phyloP scores from a whole-genome alignment of 176 grass and related monocot genomes.

The Triticum monococcum region DNA sequence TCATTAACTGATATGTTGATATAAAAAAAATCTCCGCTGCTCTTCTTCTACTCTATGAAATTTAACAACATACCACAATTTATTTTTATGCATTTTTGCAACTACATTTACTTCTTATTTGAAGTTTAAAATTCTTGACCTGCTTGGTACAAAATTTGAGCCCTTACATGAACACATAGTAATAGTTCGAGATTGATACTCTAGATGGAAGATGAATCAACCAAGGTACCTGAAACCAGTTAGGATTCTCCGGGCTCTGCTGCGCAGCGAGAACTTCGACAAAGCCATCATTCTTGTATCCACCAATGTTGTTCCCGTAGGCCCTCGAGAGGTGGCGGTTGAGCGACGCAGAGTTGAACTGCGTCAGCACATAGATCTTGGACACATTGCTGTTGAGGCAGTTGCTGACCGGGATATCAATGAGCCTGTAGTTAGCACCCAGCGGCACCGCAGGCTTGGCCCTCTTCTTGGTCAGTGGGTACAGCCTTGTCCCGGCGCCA shows the following conservation, averaged over 20 bases:
- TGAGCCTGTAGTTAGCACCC: slow-evolving; percentile 92
- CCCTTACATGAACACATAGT: neutral
- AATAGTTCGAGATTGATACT: neutral
- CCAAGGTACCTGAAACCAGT: slow-evolving; percentile 93
- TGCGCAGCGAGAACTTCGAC: slow-evolving; percentile 97
- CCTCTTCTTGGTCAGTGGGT: slow-evolving; percentile 95
- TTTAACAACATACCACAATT: neutral
- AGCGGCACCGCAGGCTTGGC: slow-evolving; percentile 92
- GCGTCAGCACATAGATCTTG: slow-evolving; percentile 94
- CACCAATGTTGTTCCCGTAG: slow-evolving; percentile 83
- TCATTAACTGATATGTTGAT: neutral
- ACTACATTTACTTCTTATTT: neutral
- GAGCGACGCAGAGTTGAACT: slow-evolving; percentile 92
- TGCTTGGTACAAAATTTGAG: neutral
- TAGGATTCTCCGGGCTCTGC: slow-evolving; percentile 95
- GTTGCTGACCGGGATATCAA: slow-evolving; percentile 97
- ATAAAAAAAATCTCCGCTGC: neutral
- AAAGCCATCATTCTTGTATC: slow-evolving; percentile 96
- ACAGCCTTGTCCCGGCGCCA: slow-evolving; percentile 87
- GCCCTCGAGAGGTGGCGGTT: slow-evolving; percentile 94
- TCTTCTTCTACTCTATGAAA: neutral
- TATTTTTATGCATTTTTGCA: neutral
- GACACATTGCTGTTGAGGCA: slow-evolving; percentile 92
- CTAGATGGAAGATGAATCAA: neutral
- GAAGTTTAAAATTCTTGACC: neutral